Evolutionary conservation across 139 green algal species (phyloP), one percentile per base, ranked within the genome.

Genomic region (Klebsormidium nitens): DNA sequence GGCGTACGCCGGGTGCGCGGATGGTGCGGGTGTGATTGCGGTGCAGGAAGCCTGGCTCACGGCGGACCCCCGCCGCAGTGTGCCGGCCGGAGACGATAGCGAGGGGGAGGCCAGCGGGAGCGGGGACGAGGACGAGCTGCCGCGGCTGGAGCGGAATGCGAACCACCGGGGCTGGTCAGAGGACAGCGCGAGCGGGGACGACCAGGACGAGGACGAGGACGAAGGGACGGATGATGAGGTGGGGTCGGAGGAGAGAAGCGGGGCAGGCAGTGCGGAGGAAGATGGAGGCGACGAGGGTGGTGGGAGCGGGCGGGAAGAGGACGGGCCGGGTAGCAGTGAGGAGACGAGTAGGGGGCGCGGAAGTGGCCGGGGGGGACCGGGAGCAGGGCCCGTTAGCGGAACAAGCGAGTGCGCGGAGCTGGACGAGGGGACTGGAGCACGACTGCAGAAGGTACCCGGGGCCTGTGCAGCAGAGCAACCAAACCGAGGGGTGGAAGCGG

Each of bases 1-100:
- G 1, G 47, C 52, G 0, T 98, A 98, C 63, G 82, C 85, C 2
- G 68, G 50, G 3, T 96, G 90, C 70, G 47, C 52, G 5, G 92
- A 85, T 1, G 84, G 85, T 0, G 74, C 49, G 3, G 87, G 95
- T 6, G 85, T 98, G 14, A 91, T 97, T 32, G 72, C 62, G 11
- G 82, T 85, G 28, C 92, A 98, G 79, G 39, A 77, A 52, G 70
- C 32, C 5, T 75, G 8, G 57, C 57, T 74, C 44, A 19, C 44
- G 44, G 38, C 11, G 11, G 47, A 34, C n/a, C 38, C 19, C 59
- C 5, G 4, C 36, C 34, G 28, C 5, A 29, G 8, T 64, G 47
- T 35, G 4, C 64, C 5, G 4, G 5, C 5, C 11, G 3, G 14
- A 60, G 5, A 49, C 8, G 4, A 31, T 59, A 17, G 29, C 40